Evolutionary conservation across 352 stramenopile species (phyloP).

Genomic region (Pythium biforme): DNA sequence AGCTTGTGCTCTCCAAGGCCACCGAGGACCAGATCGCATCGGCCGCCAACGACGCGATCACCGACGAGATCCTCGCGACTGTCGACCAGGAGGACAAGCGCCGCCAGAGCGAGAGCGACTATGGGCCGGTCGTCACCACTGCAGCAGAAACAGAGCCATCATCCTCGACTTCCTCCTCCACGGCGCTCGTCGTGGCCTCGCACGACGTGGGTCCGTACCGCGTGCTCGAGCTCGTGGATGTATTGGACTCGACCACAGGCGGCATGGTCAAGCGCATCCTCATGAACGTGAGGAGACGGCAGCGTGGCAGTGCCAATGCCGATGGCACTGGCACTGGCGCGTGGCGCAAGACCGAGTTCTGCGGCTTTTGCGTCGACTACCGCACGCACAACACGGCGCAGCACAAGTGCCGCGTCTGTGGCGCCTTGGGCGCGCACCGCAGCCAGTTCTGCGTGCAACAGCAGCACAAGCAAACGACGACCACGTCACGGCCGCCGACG

Average conservation of each 20-base stretch:
- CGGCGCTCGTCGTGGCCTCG: slow-evolving; percentile 9
- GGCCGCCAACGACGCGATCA: slow-evolving; percentile 69
- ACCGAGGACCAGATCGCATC: slow-evolving; percentile 70
- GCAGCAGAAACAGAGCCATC: slow-evolving; percentile 13
- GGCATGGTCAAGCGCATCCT: slow-evolving; percentile 76
- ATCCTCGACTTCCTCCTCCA: neutral
- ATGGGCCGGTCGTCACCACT: neutral
- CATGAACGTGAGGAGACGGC: slow-evolving; percentile 54
- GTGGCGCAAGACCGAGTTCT: slow-evolving; percentile 50
- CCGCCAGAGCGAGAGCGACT: slow-evolving; percentile 20
- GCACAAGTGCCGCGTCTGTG: slow-evolving; percentile 66
- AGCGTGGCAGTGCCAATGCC: slow-evolving; percentile 1
- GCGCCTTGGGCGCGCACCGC: slow-evolving; percentile 51
- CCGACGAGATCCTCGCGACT: slow-evolving; percentile 65
- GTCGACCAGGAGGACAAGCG: slow-evolving; percentile 57
- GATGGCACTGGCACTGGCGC: neutral
- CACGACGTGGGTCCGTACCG: slow-evolving; percentile 34
- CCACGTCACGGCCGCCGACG: neutral
- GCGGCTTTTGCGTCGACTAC: slow-evolving; percentile 67
- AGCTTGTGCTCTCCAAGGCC: slow-evolving; percentile 61
- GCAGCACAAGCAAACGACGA: neutral
- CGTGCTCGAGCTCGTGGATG: slow-evolving; percentile 73
- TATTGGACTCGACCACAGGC: slow-evolving; percentile 72
- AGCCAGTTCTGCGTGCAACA: slow-evolving; percentile 50
- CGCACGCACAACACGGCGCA: slow-evolving; percentile 60